Evolutionary conservation across 1,284 basidiomycete genomes (phyloP).

Genomic region (Trichosporon faecale): DNA sequence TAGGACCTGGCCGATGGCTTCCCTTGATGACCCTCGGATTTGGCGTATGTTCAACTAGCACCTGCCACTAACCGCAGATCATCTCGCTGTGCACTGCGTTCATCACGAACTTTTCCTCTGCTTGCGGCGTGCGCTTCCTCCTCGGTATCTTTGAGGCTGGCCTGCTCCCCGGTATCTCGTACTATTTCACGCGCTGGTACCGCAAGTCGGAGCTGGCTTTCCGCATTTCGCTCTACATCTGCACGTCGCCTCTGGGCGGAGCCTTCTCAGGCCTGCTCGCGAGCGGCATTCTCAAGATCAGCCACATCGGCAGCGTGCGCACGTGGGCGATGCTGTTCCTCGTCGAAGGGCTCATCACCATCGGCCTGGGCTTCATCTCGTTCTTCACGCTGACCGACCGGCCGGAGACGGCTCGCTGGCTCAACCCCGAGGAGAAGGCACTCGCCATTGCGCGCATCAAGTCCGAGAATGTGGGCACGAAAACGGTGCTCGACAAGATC

Average conservation of each 20-base stretch:
- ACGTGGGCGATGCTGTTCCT: slow-evolving; percentile 26
- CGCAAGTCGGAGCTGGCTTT: slow-evolving; percentile 17
- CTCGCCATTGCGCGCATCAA: slow-evolving; percentile 36
- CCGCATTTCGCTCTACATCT: slow-evolving; percentile 27
- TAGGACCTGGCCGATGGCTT: slow-evolving; percentile 25
- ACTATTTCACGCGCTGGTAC: slow-evolving; percentile 27
- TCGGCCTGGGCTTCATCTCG: slow-evolving; percentile 21
- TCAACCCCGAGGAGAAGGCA: slow-evolving; percentile 29
- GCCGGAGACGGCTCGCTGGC: slow-evolving; percentile 33
- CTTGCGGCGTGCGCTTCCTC: slow-evolving; percentile 22
- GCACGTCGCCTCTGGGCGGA: slow-evolving; percentile 23
- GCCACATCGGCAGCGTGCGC: slow-evolving; percentile 18
- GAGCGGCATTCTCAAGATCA: slow-evolving; percentile 21
- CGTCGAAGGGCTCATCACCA: slow-evolving; percentile 26
- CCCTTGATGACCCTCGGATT: slow-evolving; percentile 22
- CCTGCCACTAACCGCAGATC: slow-evolving; percentile 17
- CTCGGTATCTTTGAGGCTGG: slow-evolving; percentile 39
- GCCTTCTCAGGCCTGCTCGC: slow-evolving; percentile 28
- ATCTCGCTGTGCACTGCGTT: slow-evolving; percentile 35
- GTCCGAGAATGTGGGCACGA: slow-evolving; percentile 47
- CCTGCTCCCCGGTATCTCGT: slow-evolving; percentile 35
- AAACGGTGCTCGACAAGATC: slow-evolving; percentile 39
- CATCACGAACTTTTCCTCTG: slow-evolving; percentile 23
- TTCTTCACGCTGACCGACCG: slow-evolving; percentile 43
- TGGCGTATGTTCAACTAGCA: slow-evolving; percentile 17